Evolutionary conservation across 371 early-diverging fungal species (phyloP).

Genomic region (Mucor lusitanicus): DNA sequence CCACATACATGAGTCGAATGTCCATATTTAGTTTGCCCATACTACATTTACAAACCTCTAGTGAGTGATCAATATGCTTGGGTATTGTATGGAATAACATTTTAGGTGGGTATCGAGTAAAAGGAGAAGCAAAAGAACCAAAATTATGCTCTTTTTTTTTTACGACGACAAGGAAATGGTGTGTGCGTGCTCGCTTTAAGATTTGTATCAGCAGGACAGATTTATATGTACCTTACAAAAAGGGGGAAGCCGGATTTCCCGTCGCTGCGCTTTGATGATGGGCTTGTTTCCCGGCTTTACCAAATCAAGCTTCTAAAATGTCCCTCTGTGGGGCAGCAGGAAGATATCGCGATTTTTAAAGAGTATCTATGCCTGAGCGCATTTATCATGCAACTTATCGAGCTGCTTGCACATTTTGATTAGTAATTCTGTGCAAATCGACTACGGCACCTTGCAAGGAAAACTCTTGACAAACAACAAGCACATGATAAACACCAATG

Average conservation of each 20-base stretch:
- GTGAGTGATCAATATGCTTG: conserved; percentile 36
- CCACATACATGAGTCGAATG: not conserved
- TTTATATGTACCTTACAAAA: not conserved
- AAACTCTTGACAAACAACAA: not conserved
- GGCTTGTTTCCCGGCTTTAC: not conserved
- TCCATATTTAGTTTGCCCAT: not conserved
- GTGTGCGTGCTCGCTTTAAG: not conserved
- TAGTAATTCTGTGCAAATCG: not conserved
- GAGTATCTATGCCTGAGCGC: too few species aligned
- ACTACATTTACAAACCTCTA: conserved; percentile 30
- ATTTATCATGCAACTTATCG: too few species aligned
- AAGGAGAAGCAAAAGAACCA: not conserved
- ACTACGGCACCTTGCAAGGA: not conserved
- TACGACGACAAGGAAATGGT: not conserved
- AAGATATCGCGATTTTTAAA: too few species aligned
- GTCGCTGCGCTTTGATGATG: not conserved
- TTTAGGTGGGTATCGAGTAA: not conserved
- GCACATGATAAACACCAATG: too few species aligned
- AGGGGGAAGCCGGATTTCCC: not conserved
- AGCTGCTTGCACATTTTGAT: not conserved
- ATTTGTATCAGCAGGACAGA: not conserved
- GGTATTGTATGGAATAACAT: conserved; percentile 15
- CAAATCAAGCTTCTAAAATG: not conserved
- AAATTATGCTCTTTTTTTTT: not conserved
- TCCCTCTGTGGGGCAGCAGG: not conserved